A percentile compares a stretch with the other conserved stretches of the same genome.
Conservation (phyloP, 805 yeast genomes). For the Yarrowia alimentaria region DNA sequence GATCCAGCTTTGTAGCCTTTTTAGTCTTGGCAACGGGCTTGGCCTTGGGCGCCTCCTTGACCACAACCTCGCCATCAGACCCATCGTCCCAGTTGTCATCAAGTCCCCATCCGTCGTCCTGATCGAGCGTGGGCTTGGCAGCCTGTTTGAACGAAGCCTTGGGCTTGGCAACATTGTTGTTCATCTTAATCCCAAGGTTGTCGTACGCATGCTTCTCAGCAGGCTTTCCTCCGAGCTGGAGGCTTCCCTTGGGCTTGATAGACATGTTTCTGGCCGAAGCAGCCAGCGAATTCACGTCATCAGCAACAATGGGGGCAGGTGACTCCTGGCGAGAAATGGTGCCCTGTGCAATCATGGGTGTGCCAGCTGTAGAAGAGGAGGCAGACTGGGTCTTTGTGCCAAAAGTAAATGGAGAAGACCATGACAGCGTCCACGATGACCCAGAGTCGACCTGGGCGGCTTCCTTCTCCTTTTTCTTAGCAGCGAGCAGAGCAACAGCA, state of each 20-base stretch:
- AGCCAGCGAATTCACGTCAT: constrained; percentile 6
- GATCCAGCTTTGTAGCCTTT: constrained; percentile 25
- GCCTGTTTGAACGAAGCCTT: no score
- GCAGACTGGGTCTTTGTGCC: constrained; percentile 21
- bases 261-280: constrained; percentile 8
- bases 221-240: no score
- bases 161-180: not conserved
- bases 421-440: constrained; percentile 18
- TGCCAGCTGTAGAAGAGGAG: constrained; percentile 11
- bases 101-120: constrained; percentile 7
- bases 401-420: constrained; percentile 24
- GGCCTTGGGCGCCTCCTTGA: constrained; percentile 14
- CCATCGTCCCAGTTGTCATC: constrained; percentile 27
- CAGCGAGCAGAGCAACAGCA: constrained; percentile 1
- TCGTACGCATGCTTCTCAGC: no score
- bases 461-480: constrained; percentile 17
- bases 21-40: constrained; percentile 18
- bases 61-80: constrained; percentile 25
- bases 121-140: constrained; percentile 7
- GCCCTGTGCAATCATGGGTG: constrained; percentile 11
- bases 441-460: constrained; percentile 6
- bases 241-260: constrained; percentile 21
- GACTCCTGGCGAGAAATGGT: constrained; percentile 21
- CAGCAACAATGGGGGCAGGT: constrained; percentile 8
- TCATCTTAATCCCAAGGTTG: not conserved